Evolutionary conservation across 1,284 basidiomycete genomes (phyloP).

Genomic region (Porogramme epimiltina): DNA sequence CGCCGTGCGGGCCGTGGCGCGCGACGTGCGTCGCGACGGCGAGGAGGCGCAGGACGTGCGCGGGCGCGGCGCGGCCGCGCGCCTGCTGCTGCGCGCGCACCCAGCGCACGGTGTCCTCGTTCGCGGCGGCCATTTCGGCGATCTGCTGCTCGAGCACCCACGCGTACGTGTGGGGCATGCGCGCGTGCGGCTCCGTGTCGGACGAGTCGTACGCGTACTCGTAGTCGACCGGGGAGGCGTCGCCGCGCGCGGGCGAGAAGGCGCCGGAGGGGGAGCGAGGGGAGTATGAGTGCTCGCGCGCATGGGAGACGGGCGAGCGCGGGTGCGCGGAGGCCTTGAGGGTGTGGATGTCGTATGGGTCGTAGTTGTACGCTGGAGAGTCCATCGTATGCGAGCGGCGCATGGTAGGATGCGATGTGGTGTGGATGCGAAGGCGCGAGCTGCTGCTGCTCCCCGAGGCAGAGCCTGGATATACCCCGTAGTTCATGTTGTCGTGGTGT

Average conservation of each 20-base stretch:
- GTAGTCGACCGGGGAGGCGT: constrained; percentile 10
- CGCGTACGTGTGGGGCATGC: constrained; percentile 49
- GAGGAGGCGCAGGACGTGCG: constrained; percentile 16
- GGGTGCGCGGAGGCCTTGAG: no score
- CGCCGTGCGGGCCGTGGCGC: no score
- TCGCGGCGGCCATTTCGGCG: constrained; percentile 42
- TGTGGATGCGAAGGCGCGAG: constrained; percentile 8
- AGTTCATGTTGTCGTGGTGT: constrained; percentile 10
- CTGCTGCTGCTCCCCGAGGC: background rate
- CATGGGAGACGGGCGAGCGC: no score
- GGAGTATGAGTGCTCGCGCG: constrained; percentile 10
- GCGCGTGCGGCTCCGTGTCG: constrained; percentile 32
- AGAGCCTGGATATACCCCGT: background rate
- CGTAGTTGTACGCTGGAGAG: constrained; percentile 13
- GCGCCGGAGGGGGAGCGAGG: constrained; percentile 10
- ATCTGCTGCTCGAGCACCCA: constrained; percentile 60
- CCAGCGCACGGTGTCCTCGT: constrained; percentile 61
- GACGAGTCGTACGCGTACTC: constrained; percentile 5
- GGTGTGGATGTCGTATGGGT: no score
- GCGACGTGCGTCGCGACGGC: constrained; percentile 6
- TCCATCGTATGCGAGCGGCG: constrained; percentile 14
- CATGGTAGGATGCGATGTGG: background rate
- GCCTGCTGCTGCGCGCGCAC: constrained; percentile 49
- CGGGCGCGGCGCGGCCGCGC: constrained; percentile 26
- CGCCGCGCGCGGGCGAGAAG: constrained; percentile 8